Evolutionary conservation across 345 rosid genomes (phyloP).

Genomic region (Lumnitzera racemosa): DNA sequence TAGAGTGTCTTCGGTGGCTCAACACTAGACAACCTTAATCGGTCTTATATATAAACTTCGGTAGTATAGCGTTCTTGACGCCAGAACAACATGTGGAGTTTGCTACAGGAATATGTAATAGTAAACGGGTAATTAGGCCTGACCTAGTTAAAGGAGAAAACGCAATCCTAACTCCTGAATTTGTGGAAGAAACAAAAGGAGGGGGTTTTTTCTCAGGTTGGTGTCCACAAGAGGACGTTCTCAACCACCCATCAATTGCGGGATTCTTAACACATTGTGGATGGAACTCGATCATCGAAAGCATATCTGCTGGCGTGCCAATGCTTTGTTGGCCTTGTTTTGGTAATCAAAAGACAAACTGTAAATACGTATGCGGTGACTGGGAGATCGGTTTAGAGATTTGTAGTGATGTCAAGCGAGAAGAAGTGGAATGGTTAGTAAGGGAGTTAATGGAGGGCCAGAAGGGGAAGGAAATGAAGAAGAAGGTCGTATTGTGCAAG

Average conservation of each 20-base stretch:
- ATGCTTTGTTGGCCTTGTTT: slow-evolving; percentile 54
- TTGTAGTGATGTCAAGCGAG: slow-evolving; percentile 33
- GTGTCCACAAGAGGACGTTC: slow-evolving; percentile 44
- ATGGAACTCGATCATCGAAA: slow-evolving; percentile 48
- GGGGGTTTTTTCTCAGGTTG: slow-evolving; percentile 30
- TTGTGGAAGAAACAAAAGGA: slow-evolving; percentile 20
- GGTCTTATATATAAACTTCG: slow-evolving; percentile 2
- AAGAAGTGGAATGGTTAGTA: slow-evolving; percentile 32
- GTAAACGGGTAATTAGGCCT: slow-evolving; percentile 41
- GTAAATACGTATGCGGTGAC: slow-evolving; percentile 26
- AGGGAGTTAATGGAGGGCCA: slow-evolving; percentile 37
- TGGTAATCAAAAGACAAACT: slow-evolving; percentile 41
- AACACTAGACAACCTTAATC: not conserved
- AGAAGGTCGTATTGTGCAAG: slow-evolving; percentile 29
- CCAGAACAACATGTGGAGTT: slow-evolving; percentile 28
- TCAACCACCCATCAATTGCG: slow-evolving; percentile 32
- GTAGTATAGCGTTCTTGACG: not conserved
- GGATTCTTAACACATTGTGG: slow-evolving; percentile 46
- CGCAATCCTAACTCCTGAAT: slow-evolving; percentile 26
- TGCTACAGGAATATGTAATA: slow-evolving; percentile 46
- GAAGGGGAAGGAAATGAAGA: slow-evolving; percentile 34
- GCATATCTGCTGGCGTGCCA: slow-evolving; percentile 30
- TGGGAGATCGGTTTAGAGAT: slow-evolving; percentile 51
- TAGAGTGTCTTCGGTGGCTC: slow-evolving; percentile 3
- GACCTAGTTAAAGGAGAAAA: slow-evolving; percentile 33